Evolutionary conservation across 257 asterid species (phyloP), one percentile per base, ranked within the genome.

Genomic region (Fraxinus pennsylvanica): DNA sequence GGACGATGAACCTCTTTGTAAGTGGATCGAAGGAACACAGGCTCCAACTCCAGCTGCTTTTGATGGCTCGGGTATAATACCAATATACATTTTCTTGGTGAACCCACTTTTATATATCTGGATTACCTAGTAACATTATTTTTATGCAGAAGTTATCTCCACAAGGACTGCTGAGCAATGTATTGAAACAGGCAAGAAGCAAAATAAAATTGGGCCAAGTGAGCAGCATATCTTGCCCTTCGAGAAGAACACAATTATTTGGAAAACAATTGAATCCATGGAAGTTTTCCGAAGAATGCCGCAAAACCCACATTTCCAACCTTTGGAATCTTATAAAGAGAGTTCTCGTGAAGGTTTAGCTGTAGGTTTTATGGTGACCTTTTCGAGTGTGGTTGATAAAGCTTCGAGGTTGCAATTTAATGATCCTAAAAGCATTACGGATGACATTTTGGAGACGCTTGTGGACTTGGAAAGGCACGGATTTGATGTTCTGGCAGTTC

Each of bases 291-390:
- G 61, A 80, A 90, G 75, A 77, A 70, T 85, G 73, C 98, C 98
- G 38, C 98, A 92, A 71, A 90, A 77, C 50, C 97, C 98, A n/a
- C 98, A 94, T 87, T 94, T 94, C 81, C 75, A 29, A 72, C 94
- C 97, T 32, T 75, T 94, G 80, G 78, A 68, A 59, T 35, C 81
- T 9, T 76, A 72, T 25, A 88, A 83, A 81, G 97, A 92, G 82
- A 84, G 92, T 80, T 75, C 83, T 3, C 94, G 97, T 5, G 98
- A 92, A 81, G 96, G 97, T 39, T 74, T 85, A 76, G 98, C 98
- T 68, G 84, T 94, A 65, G 97, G 93, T 45, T 84, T 10, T 71
- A 96, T 92, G 98, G 97, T 92, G 0, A 88, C 85, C 9, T 96
- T 88, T 79, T 67, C 87, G 63, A 82, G 88, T 30, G 71, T 86